phyloP scores from a whole-genome alignment of 1,284 basidiomycete species.

The Pisolithus thermaeus region DNA sequence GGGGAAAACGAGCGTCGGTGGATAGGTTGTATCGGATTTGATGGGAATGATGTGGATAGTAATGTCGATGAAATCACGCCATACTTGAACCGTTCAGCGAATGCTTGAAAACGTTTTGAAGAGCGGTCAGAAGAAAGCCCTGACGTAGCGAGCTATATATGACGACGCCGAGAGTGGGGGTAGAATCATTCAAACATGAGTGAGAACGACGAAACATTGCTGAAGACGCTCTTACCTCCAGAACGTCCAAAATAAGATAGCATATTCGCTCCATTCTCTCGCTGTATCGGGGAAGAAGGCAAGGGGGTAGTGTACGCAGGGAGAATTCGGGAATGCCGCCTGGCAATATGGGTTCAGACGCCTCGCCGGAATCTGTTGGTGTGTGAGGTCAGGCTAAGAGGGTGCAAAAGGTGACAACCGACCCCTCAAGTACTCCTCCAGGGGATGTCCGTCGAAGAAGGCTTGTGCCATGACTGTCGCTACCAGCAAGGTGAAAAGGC shows the following conservation, averaged over 20 bases:
- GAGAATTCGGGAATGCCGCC: conserved; percentile 25
- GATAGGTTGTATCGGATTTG: conserved; percentile 25
- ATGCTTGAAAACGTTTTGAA: conserved; percentile 35
- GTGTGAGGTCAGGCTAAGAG: conserved; percentile 11
- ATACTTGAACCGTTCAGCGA: conserved; percentile 80
- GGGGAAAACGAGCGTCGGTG: conserved; percentile 29
- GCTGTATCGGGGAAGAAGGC: conserved; percentile 14
- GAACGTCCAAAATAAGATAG: conserved; percentile 14
- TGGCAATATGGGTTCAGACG: conserved; percentile 33
- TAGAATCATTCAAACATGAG: not conserved
- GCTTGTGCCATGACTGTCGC: conserved; percentile 61
- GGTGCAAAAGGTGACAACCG: conserved; percentile 17
- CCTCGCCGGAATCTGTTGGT: conserved; percentile 52
- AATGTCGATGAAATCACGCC: conserved; percentile 78
- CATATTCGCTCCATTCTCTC: conserved; percentile 24
- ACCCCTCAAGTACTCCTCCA: conserved; percentile 70
- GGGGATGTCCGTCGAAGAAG: conserved; percentile 70
- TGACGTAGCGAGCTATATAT: conserved; percentile 29
- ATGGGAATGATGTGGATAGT: conserved; percentile 45
- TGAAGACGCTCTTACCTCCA: conserved; percentile 20
- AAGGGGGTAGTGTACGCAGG: conserved; percentile 12
- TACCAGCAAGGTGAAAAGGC: not conserved
- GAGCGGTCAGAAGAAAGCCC: conserved; percentile 17
- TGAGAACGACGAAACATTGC: not conserved
- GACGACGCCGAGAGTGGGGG: not conserved